These are phyloP conservation scores for Solanum lignicaule DNA, from an alignment of 257 asterid species.

Conservation along the genomic window DNA sequence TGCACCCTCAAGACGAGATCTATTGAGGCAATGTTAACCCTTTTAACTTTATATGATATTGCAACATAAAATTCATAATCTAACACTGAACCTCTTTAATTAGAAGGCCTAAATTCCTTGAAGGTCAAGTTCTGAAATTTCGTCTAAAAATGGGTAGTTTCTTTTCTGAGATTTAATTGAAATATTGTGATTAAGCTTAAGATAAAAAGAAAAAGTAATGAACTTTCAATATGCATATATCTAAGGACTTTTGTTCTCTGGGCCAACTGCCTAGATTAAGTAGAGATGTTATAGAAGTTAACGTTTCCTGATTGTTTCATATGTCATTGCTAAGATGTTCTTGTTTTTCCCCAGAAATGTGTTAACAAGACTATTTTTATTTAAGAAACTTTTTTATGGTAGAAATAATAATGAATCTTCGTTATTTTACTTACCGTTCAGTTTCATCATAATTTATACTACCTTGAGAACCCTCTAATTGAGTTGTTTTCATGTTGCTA, in stretches of 20 bases:
- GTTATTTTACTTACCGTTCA: background rate
- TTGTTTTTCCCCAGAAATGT: constrained; percentile 42
- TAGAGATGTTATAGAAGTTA: background rate
- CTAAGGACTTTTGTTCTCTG: background rate
- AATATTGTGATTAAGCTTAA: too few species aligned
- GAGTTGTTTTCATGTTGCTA: background rate
- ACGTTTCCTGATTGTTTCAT: background rate
- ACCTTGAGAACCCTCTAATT: background rate
- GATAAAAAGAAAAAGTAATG: too few species aligned
- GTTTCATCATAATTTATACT: background rate
- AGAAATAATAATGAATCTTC: background rate
- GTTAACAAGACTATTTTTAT: constrained; percentile 45
- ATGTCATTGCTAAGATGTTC: background rate
- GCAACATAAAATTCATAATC: too few species aligned
- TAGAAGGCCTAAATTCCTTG: too few species aligned
- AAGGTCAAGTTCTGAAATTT: too few species aligned
- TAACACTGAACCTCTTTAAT: too few species aligned
- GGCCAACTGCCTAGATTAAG: background rate
- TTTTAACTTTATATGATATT: too few species aligned
- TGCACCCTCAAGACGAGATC: too few species aligned
- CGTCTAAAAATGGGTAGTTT: too few species aligned
- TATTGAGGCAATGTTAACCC: too few species aligned
- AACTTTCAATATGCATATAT: background rate
- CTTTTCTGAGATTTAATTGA: too few species aligned
- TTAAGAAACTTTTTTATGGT: background rate